phyloP scores from a whole-genome alignment of 2,329 filamentous ascomycete genomes.

The Fusarium graminum region DNA sequence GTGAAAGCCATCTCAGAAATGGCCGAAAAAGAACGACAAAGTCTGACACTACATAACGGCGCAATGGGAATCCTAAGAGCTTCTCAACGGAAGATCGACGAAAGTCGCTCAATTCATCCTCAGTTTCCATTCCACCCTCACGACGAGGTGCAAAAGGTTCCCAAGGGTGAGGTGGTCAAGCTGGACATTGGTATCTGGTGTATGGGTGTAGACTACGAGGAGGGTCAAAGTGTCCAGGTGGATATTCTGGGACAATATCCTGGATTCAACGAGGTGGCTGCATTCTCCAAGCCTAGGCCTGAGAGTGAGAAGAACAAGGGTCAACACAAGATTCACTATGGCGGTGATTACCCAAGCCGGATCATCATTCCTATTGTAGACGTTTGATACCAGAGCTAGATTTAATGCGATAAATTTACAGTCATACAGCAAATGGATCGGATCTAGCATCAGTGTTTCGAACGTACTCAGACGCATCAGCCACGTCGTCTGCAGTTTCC shows the following conservation, averaged over 20 bases:
- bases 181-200: slow-evolving; percentile 30
- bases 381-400: not conserved
- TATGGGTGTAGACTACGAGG: slow-evolving; percentile 24
- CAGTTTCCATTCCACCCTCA: slow-evolving; percentile 28
- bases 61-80: slow-evolving; percentile 21
- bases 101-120: slow-evolving; percentile 7
- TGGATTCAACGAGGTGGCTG: slow-evolving; percentile 15
- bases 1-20: slow-evolving; percentile 14
- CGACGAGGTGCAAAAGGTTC: slow-evolving; percentile 17
- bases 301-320: slow-evolving; percentile 27
- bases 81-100: slow-evolving; percentile 22
- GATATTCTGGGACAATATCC: slow-evolving; percentile 28
- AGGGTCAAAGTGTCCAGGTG: slow-evolving; percentile 4
- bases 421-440: slow-evolving; percentile 66
- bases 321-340: slow-evolving; percentile 34
- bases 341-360: slow-evolving; percentile 34
- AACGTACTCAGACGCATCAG: slow-evolving; percentile 69
- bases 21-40: slow-evolving; percentile 18
- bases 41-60: slow-evolving; percentile 23
- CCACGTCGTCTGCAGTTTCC: slow-evolving; percentile 61
- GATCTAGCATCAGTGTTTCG: slow-evolving; percentile 62
- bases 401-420: not conserved
- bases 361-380: slow-evolving; percentile 39
- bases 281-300: slow-evolving; percentile 21
- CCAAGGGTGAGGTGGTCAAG: slow-evolving; percentile 27